A percentile compares a stretch with the other conserved stretches of the same genome.
These are phyloP conservation scores for Fusarium decemcellulare DNA, from an alignment of 2,329 filamentous ascomycete species.

Conservation along the genomic window DNA sequence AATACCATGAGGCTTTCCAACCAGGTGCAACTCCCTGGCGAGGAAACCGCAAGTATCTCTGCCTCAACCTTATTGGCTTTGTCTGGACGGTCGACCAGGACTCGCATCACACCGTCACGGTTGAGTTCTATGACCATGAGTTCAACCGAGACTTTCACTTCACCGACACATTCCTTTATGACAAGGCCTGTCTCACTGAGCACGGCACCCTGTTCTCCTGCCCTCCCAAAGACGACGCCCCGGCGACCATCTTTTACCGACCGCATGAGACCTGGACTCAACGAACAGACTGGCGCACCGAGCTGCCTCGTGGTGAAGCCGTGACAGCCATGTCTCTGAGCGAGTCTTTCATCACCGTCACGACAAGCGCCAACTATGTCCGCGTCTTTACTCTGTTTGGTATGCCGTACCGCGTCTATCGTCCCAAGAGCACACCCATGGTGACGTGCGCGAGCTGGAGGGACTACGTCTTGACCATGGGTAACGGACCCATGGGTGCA, in stretches of 20 bases:
- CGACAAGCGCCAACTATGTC: conserved; percentile 89
- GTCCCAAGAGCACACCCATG: conserved; percentile 90
- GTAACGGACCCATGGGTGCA: conserved; percentile 87
- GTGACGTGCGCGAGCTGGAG: conserved; percentile 95
- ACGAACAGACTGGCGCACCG: conserved; percentile 89
- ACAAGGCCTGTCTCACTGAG: conserved; percentile 93
- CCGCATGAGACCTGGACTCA: conserved; percentile 98
- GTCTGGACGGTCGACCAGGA: conserved; percentile 99
- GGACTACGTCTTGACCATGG: conserved; percentile 96
- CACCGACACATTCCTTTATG: conserved; percentile 94
- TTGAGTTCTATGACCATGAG: conserved; percentile 97
- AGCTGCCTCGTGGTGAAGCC: conserved; percentile 88
- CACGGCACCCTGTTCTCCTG: conserved; percentile 90
- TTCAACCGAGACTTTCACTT: conserved; percentile 96
- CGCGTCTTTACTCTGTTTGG: conserved; percentile 95
- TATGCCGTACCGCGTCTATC: conserved; percentile 88
- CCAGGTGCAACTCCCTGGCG: conserved; percentile 96
- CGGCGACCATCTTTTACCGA: conserved; percentile 92
- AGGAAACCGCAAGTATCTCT: conserved; percentile 93
- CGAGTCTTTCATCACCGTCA: conserved; percentile 91
- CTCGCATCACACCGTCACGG: conserved; percentile 91
- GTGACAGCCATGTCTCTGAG: conserved; percentile 91
- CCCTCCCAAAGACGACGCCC: conserved; percentile 74
- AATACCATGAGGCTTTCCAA: conserved; percentile 89
- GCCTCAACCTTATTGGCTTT: conserved; percentile 92